These are phyloP conservation scores for Ophiostoma quercus DNA, from an alignment of 2,329 filamentous ascomycete species.

Conservation along the genomic window DNA sequence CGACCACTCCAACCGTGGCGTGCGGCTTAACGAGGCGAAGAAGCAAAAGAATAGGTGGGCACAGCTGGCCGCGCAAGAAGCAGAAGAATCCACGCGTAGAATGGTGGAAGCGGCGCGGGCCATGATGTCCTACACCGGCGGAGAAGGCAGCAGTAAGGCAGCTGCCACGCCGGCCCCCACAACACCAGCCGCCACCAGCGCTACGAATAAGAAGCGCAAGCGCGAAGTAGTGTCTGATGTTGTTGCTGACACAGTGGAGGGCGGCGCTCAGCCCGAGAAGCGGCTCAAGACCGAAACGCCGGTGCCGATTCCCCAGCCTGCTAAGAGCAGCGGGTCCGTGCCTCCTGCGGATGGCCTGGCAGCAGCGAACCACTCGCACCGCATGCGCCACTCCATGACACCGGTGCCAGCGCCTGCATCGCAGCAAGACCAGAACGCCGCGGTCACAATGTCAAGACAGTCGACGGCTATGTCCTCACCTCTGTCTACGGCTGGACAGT, in stretches of 20 bases:
- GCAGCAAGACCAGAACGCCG: constrained; percentile 26
- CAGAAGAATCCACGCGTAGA: constrained; percentile 38
- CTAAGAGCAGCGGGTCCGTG: constrained; percentile 25
- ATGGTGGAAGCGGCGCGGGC: constrained; percentile 32
- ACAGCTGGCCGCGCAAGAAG: constrained; percentile 57
- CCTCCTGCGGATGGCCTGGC: constrained; percentile 27
- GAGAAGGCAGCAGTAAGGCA: not conserved
- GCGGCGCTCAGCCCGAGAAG: constrained; percentile 28
- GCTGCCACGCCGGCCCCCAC: constrained; percentile 10
- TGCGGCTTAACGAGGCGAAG: constrained; percentile 74
- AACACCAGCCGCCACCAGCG: constrained; percentile 7
- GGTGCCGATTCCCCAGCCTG: constrained; percentile 35
- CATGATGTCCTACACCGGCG: constrained; percentile 29
- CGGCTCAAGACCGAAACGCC: constrained; percentile 39
- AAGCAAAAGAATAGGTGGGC: constrained; percentile 62
- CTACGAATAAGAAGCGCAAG: constrained; percentile 31
- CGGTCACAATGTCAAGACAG: not conserved
- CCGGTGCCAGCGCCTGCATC: constrained; percentile 35
- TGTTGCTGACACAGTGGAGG: constrained; percentile 20
- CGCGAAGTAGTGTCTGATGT: constrained; percentile 32
- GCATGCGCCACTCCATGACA: constrained; percentile 29
- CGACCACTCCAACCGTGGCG: constrained; percentile 63
- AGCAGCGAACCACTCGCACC: not conserved
- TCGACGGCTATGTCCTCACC: constrained; percentile 21
- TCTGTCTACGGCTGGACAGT: constrained; percentile 17